These are phyloP conservation scores for Ustilago cynodontis DNA, from an alignment of 1,284 basidiomycete genomes.

Conservation along the genomic window DNA sequence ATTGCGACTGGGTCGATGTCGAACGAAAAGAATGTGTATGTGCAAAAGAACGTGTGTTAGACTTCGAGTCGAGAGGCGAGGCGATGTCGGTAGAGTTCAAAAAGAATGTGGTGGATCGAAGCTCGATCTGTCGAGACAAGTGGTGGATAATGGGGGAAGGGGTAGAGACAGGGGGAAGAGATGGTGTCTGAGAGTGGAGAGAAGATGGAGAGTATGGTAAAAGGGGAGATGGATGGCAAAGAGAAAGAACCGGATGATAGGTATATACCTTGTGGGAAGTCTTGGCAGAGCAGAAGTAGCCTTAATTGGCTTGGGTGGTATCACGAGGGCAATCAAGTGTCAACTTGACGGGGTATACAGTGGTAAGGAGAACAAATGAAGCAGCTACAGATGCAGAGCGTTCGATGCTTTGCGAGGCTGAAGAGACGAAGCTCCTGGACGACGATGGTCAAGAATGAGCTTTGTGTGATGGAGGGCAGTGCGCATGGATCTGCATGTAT, in stretches of 20 bases:
- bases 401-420: neutral
- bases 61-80: constrained; percentile 26
- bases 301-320: constrained; percentile 9
- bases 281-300: constrained; percentile 22
- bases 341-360: constrained; percentile 15
- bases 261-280: constrained; percentile 41
- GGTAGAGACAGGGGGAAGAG: neutral
- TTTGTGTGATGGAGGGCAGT: neutral
- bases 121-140: constrained; percentile 14
- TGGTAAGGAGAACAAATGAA: constrained; percentile 7
- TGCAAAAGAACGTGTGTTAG: constrained; percentile 48
- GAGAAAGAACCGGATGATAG: constrained; percentile 13
- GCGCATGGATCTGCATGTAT: constrained; percentile 21
- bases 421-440: neutral
- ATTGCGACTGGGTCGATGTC: constrained; percentile 16
- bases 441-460: constrained; percentile 1
- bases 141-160: constrained; percentile 6
- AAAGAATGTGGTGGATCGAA: constrained; percentile 40
- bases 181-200: constrained; percentile 22
- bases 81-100: constrained; percentile 17
- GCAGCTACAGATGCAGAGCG: neutral
- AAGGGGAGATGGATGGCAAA: constrained; percentile 6
- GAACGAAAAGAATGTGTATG: constrained; percentile 21
- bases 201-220: constrained; percentile 17
- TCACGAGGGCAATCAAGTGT: constrained; percentile 19